Percentiles rank a stretch among this genome's conserved stretches.
These are phyloP conservation scores for Rubus parviflorus DNA, from an alignment of 306 rosid genomes.

Conservation along the genomic window DNA sequence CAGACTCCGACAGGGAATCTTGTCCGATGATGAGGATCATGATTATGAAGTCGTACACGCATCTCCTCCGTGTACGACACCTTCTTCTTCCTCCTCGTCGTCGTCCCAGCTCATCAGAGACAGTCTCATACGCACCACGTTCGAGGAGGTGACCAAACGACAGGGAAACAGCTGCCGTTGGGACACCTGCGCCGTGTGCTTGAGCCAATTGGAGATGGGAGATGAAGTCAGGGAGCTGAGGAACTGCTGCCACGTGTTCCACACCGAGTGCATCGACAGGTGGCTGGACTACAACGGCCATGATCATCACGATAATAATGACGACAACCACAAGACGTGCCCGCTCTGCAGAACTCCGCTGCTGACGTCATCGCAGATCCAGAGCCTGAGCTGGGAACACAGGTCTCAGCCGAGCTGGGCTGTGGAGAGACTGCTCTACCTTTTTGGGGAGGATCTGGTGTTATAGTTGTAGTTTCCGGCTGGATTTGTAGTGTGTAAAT, in stretches of 20 bases:
- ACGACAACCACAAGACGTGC: constrained; percentile 51
- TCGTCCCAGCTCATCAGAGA: constrained; percentile 43
- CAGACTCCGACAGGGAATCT: constrained; percentile 28
- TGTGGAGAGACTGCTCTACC: constrained; percentile 77
- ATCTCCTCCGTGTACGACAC: neutral
- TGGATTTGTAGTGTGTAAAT: neutral
- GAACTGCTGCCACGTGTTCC: constrained; percentile 78
- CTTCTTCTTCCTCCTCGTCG: constrained; percentile 28
- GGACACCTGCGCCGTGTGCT: constrained; percentile 74
- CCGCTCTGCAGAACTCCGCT: constrained; percentile 80
- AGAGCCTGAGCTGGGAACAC: constrained; percentile 26
- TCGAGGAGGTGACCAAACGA: constrained; percentile 47
- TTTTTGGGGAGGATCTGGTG: constrained; percentile 73
- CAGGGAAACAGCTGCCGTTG: constrained; percentile 17
- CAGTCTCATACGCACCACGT: constrained; percentile 45
- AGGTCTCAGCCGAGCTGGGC: constrained; percentile 79
- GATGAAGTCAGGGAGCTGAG: constrained; percentile 70
- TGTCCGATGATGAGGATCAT: neutral
- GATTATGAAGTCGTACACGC: neutral
- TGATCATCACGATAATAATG: neutral
- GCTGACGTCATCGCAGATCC: constrained; percentile 37
- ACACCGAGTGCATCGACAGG: constrained; percentile 71
- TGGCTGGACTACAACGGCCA: constrained; percentile 58
- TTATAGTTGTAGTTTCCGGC: constrained; percentile 13
- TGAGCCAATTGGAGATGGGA: constrained; percentile 41